phyloP scores from a whole-genome alignment of 192 early-diverging fungal genomes.

The Backusella westeae region DNA sequence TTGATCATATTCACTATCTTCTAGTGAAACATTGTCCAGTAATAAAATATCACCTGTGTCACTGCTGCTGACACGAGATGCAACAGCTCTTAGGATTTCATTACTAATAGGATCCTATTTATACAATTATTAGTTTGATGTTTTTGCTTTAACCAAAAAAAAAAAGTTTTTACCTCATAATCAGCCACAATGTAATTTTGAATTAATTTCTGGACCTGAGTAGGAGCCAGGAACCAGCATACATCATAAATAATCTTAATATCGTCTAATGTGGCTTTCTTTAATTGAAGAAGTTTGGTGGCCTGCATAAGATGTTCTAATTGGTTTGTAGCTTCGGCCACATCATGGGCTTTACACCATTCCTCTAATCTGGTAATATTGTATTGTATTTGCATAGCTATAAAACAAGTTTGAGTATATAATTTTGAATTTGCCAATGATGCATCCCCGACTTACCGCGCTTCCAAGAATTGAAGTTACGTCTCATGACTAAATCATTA shows the following conservation, averaged over 20 bases:
- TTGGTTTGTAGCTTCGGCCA: conserved; percentile 86
- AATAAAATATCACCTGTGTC: conserved; percentile 88
- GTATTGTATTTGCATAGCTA: conserved; percentile 98
- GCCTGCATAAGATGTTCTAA: conserved; percentile 94
- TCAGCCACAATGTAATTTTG: conserved; percentile 94
- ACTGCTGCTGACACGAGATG: conserved; percentile 74
- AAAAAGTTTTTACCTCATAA: conserved; percentile 67
- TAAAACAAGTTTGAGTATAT: neutral
- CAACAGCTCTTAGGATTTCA: conserved; percentile 87
- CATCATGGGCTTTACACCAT: conserved; percentile 96
- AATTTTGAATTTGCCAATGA: no score
- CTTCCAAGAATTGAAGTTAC: conserved; percentile 99
- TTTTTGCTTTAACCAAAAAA: neutral
- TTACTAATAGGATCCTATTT: conserved; percentile 71
- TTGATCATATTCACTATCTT: conserved; percentile 58
- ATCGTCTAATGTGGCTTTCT: conserved; percentile 79
- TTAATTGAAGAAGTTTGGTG: conserved; percentile 95
- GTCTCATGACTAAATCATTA: conserved; percentile 97
- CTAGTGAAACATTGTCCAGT: conserved; percentile 73
- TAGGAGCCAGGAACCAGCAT: conserved; percentile 92
- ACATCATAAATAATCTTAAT: conserved; percentile 99
- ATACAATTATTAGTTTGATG: conserved; percentile 1
- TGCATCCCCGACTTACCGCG: conserved; percentile 53
- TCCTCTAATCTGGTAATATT: conserved; percentile 97
- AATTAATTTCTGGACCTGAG: conserved; percentile 97